Evolutionary conservation across 495 filamentous ascomycete genomes (phyloP).

Genomic region (Friedmanniomyces simplex): DNA sequence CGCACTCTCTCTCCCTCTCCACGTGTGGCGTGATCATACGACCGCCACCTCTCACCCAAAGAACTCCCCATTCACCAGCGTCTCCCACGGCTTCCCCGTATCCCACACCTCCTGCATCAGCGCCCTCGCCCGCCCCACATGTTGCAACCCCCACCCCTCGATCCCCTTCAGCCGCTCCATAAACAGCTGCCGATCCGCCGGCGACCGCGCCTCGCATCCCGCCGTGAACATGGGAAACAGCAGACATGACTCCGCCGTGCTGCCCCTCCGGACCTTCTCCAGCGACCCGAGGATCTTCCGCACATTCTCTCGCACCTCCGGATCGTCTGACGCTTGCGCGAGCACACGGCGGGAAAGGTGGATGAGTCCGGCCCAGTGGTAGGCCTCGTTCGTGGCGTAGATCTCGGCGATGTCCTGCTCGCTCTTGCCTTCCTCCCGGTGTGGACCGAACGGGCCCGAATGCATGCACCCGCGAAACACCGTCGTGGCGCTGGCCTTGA

Average conservation of each 20-base stretch:
- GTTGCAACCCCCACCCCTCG: conserved; percentile 68
- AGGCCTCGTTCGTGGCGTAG: conserved; percentile 67
- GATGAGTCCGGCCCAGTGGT: conserved; percentile 69
- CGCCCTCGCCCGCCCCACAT: conserved; percentile 49
- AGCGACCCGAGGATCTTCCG: conserved; percentile 51
- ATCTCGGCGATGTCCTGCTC: conserved; percentile 44
- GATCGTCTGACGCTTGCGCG: conserved; percentile 43
- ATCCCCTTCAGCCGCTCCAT: conserved; percentile 57
- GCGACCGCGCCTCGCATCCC: conserved; percentile 59
- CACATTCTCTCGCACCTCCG: conserved; percentile 54
- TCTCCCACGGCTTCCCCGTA: conserved; percentile 52
- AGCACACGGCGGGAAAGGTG: conserved; percentile 69
- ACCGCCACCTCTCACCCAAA: conserved; percentile 38
- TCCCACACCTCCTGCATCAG: conserved; percentile 62
- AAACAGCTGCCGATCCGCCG: conserved; percentile 47
- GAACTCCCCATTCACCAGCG: conserved; percentile 53
- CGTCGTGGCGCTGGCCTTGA: conserved; percentile 37
- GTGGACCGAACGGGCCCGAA: conserved; percentile 23
- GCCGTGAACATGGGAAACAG: conserved; percentile 80
- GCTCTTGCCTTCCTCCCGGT: conserved; percentile 31
- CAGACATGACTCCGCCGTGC: conserved; percentile 64
- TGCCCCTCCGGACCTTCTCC: conserved; percentile 51
- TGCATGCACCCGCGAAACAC: conserved; percentile 36
- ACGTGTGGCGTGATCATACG: not conserved
- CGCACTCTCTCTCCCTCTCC: too few species aligned